phyloP scores from a whole-genome alignment of 176 grass and related monocot genomes.

The Secale cereale region DNA sequence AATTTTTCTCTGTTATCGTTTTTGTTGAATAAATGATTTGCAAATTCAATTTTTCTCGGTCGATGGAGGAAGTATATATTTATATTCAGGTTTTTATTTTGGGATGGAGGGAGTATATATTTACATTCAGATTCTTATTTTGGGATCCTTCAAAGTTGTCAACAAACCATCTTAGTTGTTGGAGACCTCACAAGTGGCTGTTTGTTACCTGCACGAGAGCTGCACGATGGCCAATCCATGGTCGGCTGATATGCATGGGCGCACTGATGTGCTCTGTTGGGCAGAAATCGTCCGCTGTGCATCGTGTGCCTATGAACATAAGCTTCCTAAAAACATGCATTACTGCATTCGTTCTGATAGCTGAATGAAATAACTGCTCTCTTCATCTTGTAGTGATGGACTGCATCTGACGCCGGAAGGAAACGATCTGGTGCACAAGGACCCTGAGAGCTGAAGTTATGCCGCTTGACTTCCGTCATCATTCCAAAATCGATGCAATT shows the following conservation, averaged over 20 bases:
- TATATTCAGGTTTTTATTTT: not conserved
- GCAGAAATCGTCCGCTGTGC: too few relatives aligned
- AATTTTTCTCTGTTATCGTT: not conserved
- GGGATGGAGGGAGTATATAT: too few relatives aligned
- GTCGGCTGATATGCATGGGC: too few relatives aligned
- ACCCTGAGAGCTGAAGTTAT: slow-evolving; percentile 69
- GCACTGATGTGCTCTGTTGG: too few relatives aligned
- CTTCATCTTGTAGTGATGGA: slow-evolving; percentile 56
- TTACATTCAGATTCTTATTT: too few relatives aligned
- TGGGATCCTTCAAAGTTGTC: too few relatives aligned
- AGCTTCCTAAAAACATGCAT: not conserved
- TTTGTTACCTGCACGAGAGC: not conserved
- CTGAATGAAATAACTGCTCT: not conserved
- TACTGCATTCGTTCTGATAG: not conserved
- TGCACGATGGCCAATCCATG: too few relatives aligned
- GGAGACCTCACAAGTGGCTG: not conserved
- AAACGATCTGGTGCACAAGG: slow-evolving; percentile 61
- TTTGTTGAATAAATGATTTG: not conserved
- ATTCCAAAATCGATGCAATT: slow-evolving; percentile 61
- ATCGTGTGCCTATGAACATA: not conserved
- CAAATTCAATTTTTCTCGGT: too few relatives aligned
- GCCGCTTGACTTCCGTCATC: slow-evolving; percentile 68
- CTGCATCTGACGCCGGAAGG: slow-evolving; percentile 73
- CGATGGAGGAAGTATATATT: too few relatives aligned
- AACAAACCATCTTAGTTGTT: not conserved